phyloP scores from a whole-genome alignment of 306 rosid species.

The Abrus pulchellus region DNA sequence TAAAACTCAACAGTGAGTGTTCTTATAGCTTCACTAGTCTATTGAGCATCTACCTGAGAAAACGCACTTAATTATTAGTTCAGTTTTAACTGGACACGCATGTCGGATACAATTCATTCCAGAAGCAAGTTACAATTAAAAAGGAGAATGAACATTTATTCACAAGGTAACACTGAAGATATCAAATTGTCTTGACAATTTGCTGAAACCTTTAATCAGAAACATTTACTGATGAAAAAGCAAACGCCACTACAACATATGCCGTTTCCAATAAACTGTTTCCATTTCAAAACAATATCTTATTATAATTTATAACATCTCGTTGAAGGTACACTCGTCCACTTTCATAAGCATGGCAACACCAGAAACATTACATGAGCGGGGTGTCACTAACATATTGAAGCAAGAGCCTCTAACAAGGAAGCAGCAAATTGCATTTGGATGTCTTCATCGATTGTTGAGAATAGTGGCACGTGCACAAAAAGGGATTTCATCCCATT shows the following conservation, averaged over 20 bases:
- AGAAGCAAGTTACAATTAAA: constrained; percentile 15
- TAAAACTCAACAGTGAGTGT: background rate
- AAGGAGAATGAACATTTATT: constrained; percentile 44
- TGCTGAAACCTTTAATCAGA: constrained; percentile 39
- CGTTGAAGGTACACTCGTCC: constrained; percentile 50
- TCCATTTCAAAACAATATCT: constrained; percentile 44
- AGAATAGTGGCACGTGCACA: constrained; percentile 93
- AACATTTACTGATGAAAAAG: constrained; percentile 34
- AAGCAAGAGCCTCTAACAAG: constrained; percentile 82
- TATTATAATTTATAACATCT: constrained; percentile 39
- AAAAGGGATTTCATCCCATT: constrained; percentile 79
- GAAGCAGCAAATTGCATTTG: constrained; percentile 95
- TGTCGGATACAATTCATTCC: constrained; percentile 27
- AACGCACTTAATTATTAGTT: constrained; percentile 9
- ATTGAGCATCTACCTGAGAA: constrained; percentile 21
- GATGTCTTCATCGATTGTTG: constrained; percentile 75
- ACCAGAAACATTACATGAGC: constrained; percentile 40
- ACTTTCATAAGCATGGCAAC: constrained; percentile 46
- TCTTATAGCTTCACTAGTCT: background rate
- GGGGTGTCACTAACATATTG: constrained; percentile 56
- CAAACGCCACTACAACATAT: constrained; percentile 45
- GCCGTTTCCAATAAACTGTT: constrained; percentile 41
- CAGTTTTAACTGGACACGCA: background rate
- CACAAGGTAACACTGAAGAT: constrained; percentile 40
- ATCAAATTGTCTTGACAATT: constrained; percentile 38